Base-by-base conservation (phyloP, 495 filamentous ascomycete genomes). In the Neurospora sp. region DNA sequence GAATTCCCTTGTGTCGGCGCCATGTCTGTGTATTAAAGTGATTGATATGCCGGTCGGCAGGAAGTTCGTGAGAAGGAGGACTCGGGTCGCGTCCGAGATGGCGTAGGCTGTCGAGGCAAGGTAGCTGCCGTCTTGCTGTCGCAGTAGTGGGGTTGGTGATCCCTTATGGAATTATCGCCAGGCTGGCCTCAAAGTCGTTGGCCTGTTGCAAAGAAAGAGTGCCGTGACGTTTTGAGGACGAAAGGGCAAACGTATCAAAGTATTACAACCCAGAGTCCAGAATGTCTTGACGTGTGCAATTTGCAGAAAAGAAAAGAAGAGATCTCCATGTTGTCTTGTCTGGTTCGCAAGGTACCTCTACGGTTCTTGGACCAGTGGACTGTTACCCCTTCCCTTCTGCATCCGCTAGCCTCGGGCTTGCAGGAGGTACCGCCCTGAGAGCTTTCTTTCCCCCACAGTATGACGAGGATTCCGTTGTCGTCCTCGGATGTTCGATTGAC, bases 1-100 rank as follows among this genome's bases (percentile, higher is more conserved):
- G 93, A 93, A 84, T 89, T 87, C 72, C 90, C 87, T 73, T 87
- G 87, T 74, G 89, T 83, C 73, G 91, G 53, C 27, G 27, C 14
- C 53, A 66, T 66, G 27, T 16, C 14, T 66, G 31, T 16, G 7
- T 31, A 18, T 66, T 66, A 35, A 66, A 35, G 14, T 35, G 27
- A 66, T 31, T 35, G 53, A 31, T 61, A 61, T 66, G 53, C 20
- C 48, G 48, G 10, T 59, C 20, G 48, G 20, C 11, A 59, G 48
- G 20, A 37, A 35, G 53, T 66, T 14, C 12, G 53, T 35, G 53
- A 44, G 41, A 35, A 66, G 53, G 14, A 66, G 27, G 27, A 66
- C 22, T 66, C 53, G 53, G 27, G 53, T 31, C 31, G 2, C 31
- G 31, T 14, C 27, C 14, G 53, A 66, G 53, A 6, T 35, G 53